Conservation (phyloP, 139 green algal genomes). For the Coccomyxa sp. region DNA sequence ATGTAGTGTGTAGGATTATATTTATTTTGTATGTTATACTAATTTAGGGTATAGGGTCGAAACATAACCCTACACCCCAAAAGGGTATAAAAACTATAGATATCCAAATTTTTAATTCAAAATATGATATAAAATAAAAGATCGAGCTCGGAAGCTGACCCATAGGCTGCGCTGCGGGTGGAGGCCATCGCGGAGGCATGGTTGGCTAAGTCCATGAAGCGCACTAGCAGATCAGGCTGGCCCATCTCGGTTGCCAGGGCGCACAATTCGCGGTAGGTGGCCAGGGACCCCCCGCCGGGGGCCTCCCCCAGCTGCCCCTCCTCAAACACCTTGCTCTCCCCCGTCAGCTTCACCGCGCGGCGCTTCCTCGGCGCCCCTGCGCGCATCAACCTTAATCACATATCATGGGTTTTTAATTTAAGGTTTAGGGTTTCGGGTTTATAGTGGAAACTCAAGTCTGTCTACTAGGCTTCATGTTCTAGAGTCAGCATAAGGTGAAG, state of each 20-base stretch:
- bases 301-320: constrained; percentile 45
- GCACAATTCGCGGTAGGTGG: constrained; percentile 89
- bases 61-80: no score
- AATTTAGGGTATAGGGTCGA: no score
- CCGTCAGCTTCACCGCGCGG: constrained; percentile 56
- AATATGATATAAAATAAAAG: no score
- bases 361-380: constrained; percentile 36
- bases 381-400: not conserved
- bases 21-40: no score
- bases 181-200: constrained; percentile 63
- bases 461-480: not conserved
- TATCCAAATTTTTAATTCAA: no score
- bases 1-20: no score
- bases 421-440: not conserved
- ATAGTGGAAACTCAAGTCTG: not conserved
- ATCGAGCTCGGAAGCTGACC: constrained; percentile 23
- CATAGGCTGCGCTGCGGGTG: constrained; percentile 75
- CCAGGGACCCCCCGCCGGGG: constrained; percentile 46
- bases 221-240: constrained; percentile 85
- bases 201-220: constrained; percentile 87
- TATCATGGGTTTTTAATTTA: not conserved
- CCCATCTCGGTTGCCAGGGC: constrained; percentile 82
- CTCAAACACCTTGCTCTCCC: constrained; percentile 68
- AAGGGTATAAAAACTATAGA: no score
- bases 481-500: no score